Conservation (phyloP, 495 filamentous ascomycete genomes). For the Talaromyces proteolyticus region DNA sequence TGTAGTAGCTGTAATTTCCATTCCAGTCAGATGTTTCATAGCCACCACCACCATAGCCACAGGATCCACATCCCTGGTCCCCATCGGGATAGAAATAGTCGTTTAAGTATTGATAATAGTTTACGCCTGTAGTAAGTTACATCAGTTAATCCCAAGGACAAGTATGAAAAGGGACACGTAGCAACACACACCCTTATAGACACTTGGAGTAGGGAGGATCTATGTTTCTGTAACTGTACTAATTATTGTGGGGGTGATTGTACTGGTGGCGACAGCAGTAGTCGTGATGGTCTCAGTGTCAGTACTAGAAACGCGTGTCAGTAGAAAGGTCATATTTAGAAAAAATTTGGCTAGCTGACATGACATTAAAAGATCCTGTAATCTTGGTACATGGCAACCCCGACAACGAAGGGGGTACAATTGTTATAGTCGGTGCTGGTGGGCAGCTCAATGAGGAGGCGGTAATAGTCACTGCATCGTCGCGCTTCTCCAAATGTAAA, state of each 20-base stretch:
- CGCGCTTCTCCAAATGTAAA: neutral
- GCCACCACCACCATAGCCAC: neutral
- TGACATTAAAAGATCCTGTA: neutral
- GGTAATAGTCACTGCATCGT: neutral
- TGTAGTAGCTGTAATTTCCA: constrained; percentile 1
- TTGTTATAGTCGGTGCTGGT: neutral
- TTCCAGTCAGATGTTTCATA: neutral
- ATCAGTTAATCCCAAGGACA: neutral
- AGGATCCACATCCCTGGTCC: neutral
- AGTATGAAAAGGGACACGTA: neutral
- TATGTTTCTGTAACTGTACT: neutral
- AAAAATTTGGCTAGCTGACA: neutral
- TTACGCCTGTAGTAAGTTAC: neutral
- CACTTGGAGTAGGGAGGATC: neutral
- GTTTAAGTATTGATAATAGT: constrained; percentile 1
- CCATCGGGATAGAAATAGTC: neutral
- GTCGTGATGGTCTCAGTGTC: constrained; percentile 2
- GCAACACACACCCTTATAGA: neutral
- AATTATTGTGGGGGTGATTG: neutral
- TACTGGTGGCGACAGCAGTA: neutral
- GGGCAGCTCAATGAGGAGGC: neutral
- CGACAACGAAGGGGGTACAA: neutral
- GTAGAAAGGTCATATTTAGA: neutral
- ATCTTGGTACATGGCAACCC: neutral
- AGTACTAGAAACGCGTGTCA: neutral